Conservation (phyloP, 2,329 filamentous ascomycete species). For the Thielaviopsis ethacetica region DNA sequence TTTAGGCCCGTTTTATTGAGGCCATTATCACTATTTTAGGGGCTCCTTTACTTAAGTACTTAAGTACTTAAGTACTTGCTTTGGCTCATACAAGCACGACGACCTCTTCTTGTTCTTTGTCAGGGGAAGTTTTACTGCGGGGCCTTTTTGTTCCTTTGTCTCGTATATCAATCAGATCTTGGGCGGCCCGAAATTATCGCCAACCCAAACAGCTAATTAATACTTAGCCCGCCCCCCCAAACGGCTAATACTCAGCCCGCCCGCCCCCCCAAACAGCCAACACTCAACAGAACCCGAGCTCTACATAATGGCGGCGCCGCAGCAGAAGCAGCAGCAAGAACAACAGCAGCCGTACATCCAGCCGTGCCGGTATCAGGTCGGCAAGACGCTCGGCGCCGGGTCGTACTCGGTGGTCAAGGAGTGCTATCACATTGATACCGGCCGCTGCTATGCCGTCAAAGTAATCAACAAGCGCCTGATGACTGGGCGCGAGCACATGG, state of each 20-base stretch:
- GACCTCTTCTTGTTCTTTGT: neutral
- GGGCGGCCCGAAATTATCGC: neutral
- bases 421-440: slow-evolving; percentile 96
- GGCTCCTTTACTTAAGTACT: too few species aligned
- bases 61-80: too few species aligned
- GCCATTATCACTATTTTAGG: too few species aligned
- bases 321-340: neutral
- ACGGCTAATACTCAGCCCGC: too few species aligned
- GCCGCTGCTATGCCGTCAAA: slow-evolving; percentile 94
- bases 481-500: slow-evolving; percentile 97
- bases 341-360: slow-evolving; percentile 50
- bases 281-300: neutral
- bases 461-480: slow-evolving; percentile 98
- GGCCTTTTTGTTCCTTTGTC: neutral
- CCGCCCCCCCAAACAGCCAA: too few species aligned
- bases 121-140: slow-evolving; percentile 5
- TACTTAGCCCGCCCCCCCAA: neutral
- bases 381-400: slow-evolving; percentile 89
- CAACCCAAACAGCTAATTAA: neutral
- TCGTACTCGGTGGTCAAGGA: slow-evolving; percentile 98
- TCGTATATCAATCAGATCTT: neutral
- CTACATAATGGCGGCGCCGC: neutral
- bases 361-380: slow-evolving; percentile 95
- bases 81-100: too few species aligned
- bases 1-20: too few species aligned